Base-by-base conservation (phyloP, 495 filamentous ascomycete genomes). In the Aspergillus baeticus region DNA sequence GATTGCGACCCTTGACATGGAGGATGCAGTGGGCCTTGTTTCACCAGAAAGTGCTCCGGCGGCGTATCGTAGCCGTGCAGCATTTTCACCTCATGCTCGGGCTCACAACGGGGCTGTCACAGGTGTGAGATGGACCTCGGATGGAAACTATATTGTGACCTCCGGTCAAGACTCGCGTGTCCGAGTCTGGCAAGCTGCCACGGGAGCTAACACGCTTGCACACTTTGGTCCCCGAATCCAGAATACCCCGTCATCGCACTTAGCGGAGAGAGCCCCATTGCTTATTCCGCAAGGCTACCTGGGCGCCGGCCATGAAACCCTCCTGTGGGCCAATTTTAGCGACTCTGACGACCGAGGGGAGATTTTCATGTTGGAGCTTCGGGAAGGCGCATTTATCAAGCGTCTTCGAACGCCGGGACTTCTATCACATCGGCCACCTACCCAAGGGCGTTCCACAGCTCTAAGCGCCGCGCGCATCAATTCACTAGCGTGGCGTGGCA, bases 101-200 rank as follows among this genome's bases (percentile, higher is more conserved):
- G 87, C 92, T 7, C 92, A 96, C 62, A 74, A 75, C 17, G 90
- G 87, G 0, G 79, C 88, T 17, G 91, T 91, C 39, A 96, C 95
- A 59, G 90, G 89, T 0, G 75, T 96, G 13, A 78, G 85, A 0
- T 97, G 90, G 91, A 90, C 88, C 7, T 84, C 90, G 45, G 84
- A 87, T 69, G 91, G 91, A 7, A 69, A 68, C 13, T 81, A 87
- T 53, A 73, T 97, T 13, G 77, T 96, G 20, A 91, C 89, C 6
- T 78, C 86, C 1, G 92, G 92, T 5, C 88, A 91, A 51, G 92
- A 97, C 64, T 73, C 87, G 35, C 81, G 87, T 8, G 86, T 97
- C 44, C 81, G 91, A 3, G 89, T 95, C 3, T 96, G 92, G 92
- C 81, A 94, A 68, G 81, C 87, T 13, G 74, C 74, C 0, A 88